These are phyloP conservation scores for Podospora bellae-mahoneyi DNA, from an alignment of 495 filamentous ascomycete genomes.

Conservation along the genomic window DNA sequence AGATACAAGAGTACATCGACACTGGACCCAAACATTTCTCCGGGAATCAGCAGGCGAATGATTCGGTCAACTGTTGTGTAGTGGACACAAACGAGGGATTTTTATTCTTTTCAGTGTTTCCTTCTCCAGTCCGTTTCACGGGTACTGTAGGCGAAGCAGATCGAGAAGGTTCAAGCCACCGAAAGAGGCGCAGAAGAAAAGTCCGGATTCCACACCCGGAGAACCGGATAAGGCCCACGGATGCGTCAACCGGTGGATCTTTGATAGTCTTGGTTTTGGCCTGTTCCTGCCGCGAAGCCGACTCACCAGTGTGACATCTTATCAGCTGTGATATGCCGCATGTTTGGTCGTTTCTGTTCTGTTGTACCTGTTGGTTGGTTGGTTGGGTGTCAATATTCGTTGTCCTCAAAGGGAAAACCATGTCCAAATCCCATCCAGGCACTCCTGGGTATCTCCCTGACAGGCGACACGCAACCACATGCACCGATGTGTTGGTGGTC, in stretches of 20 bases:
- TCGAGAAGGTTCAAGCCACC: not conserved
- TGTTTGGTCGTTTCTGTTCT: too few relatives aligned
- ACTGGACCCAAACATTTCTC: too few relatives aligned
- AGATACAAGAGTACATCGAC: too few relatives aligned
- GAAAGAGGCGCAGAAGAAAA: not conserved
- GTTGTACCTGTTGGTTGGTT: too few relatives aligned
- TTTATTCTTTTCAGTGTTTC: not conserved
- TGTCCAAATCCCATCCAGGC: not conserved
- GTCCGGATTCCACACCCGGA: not conserved
- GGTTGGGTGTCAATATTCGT: not conserved
- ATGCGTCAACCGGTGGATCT: not conserved
- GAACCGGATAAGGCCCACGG: not conserved
- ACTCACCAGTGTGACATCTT: not conserved
- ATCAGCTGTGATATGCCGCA: not conserved
- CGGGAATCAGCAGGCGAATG: not conserved
- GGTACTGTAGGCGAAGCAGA: not conserved
- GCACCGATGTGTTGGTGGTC: not conserved
- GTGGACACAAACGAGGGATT: not conserved
- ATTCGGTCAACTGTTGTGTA: not conserved
- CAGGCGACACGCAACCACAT: not conserved
- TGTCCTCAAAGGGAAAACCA: not conserved
- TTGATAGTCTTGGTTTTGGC: not conserved
- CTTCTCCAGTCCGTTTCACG: not conserved
- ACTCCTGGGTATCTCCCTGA: not conserved
- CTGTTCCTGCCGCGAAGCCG: not conserved